Conservation (phyloP, 1,284 basidiomycete species). For the Bjerkandera adusta region DNA sequence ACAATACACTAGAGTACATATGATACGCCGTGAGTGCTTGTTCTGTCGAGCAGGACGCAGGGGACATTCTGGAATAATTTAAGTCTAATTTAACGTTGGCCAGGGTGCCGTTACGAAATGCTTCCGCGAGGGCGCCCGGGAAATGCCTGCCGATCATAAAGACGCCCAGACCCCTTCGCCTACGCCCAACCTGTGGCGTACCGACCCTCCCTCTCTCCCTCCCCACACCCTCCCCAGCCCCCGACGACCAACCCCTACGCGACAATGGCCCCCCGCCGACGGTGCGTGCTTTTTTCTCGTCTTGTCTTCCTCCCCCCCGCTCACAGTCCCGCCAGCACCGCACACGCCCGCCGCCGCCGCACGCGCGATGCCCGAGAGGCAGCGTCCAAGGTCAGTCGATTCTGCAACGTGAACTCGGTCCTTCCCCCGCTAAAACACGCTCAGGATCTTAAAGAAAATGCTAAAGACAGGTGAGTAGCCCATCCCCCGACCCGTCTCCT, state of each 20-base stretch:
- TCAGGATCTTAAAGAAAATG: not conserved
- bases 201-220: not conserved
- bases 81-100: too few relatives aligned
- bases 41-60: too few relatives aligned
- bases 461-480: not conserved
- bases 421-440: not conserved
- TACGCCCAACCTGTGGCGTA: constrained; percentile 4
- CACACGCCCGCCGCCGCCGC: not conserved
- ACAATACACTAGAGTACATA: too few relatives aligned
- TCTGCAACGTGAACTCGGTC: not conserved
- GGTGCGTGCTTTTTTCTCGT: not conserved
- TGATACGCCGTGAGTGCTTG: too few relatives aligned
- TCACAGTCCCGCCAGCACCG: not conserved
- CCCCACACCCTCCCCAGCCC: not conserved
- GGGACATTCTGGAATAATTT: too few relatives aligned
- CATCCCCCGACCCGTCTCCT: not conserved
- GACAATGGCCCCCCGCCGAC: not conserved
- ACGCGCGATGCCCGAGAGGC: not conserved
- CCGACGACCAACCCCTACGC: not conserved
- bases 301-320: not conserved
- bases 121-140: constrained; percentile 7
- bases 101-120: too few relatives aligned
- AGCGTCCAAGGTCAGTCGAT: not conserved
- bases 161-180: not conserved
- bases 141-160: constrained; percentile 3